phyloP scores from a whole-genome alignment of 352 stramenopile genomes.

The Globisporangium cylindrosporum region DNA sequence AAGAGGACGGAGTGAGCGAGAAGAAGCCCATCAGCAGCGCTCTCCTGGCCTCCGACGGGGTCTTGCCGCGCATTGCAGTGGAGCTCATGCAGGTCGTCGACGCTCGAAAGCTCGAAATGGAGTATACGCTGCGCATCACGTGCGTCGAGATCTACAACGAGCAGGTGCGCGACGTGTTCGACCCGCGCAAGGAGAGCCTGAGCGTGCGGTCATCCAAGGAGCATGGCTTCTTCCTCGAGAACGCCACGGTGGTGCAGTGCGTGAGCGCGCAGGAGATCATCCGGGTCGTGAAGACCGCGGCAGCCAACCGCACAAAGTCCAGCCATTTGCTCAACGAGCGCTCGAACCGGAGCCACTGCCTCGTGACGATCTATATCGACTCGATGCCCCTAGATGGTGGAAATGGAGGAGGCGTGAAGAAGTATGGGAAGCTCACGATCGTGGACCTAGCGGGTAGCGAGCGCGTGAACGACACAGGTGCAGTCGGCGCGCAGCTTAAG shows the following conservation, averaged over 20 bases:
- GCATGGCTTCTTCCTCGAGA: slow-evolving; percentile 70
- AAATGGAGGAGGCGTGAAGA: slow-evolving; percentile 25
- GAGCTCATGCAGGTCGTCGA: slow-evolving; percentile 55
- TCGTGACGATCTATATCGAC: slow-evolving; percentile 82
- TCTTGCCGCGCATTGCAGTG: slow-evolving; percentile 49
- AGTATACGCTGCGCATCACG: slow-evolving; percentile 62
- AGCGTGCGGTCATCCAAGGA: slow-evolving; percentile 55
- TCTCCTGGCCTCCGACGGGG: slow-evolving; percentile 36
- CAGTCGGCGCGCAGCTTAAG: slow-evolving; percentile 56
- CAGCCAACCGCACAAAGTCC: slow-evolving; percentile 60
- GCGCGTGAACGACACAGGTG: slow-evolving; percentile 58
- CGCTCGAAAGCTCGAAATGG: slow-evolving; percentile 28
- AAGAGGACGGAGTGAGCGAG: slow-evolving; percentile 37
- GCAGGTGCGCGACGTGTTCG: slow-evolving; percentile 61
- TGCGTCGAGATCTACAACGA: slow-evolving; percentile 84
- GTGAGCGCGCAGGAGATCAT: slow-evolving; percentile 56
- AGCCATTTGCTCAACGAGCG: slow-evolving; percentile 66
- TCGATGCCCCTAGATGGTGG: slow-evolving; percentile 27
- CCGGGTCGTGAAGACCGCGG: slow-evolving; percentile 54
- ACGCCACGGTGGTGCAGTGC: slow-evolving; percentile 66
- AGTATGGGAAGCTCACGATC: slow-evolving; percentile 75
- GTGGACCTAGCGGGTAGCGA: slow-evolving; percentile 75
- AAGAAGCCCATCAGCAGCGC: slow-evolving; percentile 18
- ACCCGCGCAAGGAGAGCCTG: slow-evolving; percentile 54
- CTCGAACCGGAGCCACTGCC: slow-evolving; percentile 74